Conservation (phyloP, 73 alveolate genomes). For the Halteria grandinella region DNA sequence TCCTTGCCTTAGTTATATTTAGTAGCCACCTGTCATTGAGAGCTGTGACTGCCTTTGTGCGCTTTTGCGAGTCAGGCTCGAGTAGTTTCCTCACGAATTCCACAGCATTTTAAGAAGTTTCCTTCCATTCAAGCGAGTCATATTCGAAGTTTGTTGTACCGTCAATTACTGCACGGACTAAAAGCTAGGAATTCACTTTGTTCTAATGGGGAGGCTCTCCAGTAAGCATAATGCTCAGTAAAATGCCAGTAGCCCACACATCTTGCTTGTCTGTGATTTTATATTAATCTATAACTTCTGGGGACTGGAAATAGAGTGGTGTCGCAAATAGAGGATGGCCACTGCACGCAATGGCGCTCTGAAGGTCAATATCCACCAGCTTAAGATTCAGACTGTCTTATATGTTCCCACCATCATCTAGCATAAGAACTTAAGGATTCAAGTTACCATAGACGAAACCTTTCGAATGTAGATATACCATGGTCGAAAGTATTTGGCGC, state of each 20-base stretch:
- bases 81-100: slow-evolving; percentile 18
- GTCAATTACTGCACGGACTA: not conserved
- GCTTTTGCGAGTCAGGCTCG: not conserved
- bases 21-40: slow-evolving; percentile 40
- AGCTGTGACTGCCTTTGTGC: slow-evolving; percentile 38
- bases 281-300: slow-evolving; percentile 1
- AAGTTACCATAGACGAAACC: slow-evolving; percentile 2
- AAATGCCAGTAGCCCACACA: slow-evolving; percentile 42
- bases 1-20: slow-evolving; percentile 15
- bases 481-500: slow-evolving; percentile 1
- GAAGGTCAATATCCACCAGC: slow-evolving; percentile 9
- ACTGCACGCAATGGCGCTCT: slow-evolving; percentile 3
- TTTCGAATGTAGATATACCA: slow-evolving; percentile 26
- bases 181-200: not conserved
- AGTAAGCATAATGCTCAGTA: slow-evolving; percentile 6
- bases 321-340: not conserved
- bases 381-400: slow-evolving; percentile 23
- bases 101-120: slow-evolving; percentile 3
- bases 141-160: slow-evolving; percentile 23
- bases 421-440: not conserved
- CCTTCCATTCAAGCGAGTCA: slow-evolving; percentile 1
- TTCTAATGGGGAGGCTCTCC: slow-evolving; percentile 9
- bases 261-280: slow-evolving; percentile 26
- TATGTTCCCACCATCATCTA: slow-evolving; percentile 8
- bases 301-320: slow-evolving; percentile 27